A percentile compares a stretch with the other conserved stretches of the same genome.
Conservation (phyloP, 2,329 filamentous ascomycete genomes). For the Monilinia aucupariae region DNA sequence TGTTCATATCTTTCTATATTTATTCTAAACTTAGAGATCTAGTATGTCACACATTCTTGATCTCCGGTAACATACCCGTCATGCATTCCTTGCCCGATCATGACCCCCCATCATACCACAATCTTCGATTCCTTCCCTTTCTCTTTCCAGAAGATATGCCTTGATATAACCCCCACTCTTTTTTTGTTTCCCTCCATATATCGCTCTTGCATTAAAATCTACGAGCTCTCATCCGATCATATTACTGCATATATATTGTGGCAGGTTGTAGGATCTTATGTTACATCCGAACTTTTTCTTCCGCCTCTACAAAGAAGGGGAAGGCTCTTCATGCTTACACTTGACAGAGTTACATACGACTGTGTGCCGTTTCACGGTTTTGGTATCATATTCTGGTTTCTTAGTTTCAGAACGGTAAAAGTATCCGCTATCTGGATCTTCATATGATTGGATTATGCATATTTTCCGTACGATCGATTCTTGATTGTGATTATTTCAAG, state of each 20-base stretch:
- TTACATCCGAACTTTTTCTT: neutral
- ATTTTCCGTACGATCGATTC: no score
- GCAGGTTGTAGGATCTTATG: neutral
- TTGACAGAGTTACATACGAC: no score
- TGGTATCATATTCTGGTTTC: no score
- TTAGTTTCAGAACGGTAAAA: no score
- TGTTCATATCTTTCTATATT: neutral
- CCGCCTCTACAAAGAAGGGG: neutral
- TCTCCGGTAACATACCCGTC: neutral
- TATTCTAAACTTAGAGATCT: neutral
- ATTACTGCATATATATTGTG: neutral
- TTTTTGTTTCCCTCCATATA: neutral
- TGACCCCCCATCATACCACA: neutral
- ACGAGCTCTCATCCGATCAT: neutral
- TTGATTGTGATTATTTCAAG: no score
- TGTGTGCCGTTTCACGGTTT: no score
- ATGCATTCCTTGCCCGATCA: neutral
- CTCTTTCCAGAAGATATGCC: neutral
- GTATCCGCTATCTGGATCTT: no score
- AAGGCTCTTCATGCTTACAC: no score
- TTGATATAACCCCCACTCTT: neutral
- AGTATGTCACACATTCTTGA: neutral
- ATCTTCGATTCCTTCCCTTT: neutral
- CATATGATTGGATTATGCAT: no score
- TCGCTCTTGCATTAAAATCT: neutral